Evolutionary conservation across 1,284 basidiomycete species (phyloP), one percentile per base, ranked within the genome.

Genomic region (Ustilago crameri): DNA sequence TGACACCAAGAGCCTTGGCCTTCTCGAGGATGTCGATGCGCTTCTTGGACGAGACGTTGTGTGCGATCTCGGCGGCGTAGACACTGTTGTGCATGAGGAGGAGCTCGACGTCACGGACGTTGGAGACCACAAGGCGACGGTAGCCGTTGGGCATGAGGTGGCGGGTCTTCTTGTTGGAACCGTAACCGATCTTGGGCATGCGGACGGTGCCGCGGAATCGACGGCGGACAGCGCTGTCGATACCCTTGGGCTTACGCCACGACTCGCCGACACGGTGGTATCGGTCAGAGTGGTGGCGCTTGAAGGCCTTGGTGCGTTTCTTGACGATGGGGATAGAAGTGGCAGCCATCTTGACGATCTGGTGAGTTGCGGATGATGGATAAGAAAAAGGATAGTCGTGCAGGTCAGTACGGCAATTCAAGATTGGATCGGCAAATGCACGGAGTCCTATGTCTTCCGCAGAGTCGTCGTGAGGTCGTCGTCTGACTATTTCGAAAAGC

Each of bases 41-140:
- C 89, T 98, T 98, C 85, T 93, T 91, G 87, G 91, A 92, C 87
- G 91, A 93, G 80, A 99, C 95, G 84, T 91, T 92, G 89, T 98
- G 95, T 60, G 96, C 96, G 82, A 99, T 93, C 86, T 95, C 93
- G 68, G 95, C 96, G 65, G 95, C 91, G 85, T 92, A 98, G 83
- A 88, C 91, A 88, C 92, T 92, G 90, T 95, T 96, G 90, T 98
- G 95, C 81, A 83, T 83, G 56, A 83, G 69, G 47, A 83, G 77
- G 34, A 83, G 76, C 61, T 83, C 81, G 43, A 83, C 75, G 64
- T 83, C 81, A 42, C 64, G 75, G 55, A 64, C 46, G 78, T 83
- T 83, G 53, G 71, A 73, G 52, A 83, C 81, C 34, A 83, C 78
- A 23, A 83, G 73, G 48, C 81, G 81, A 51, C 80, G 78, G 80